Conservation (phyloP, 768 basidiomycete species). For the Pholiota molesta region DNA sequence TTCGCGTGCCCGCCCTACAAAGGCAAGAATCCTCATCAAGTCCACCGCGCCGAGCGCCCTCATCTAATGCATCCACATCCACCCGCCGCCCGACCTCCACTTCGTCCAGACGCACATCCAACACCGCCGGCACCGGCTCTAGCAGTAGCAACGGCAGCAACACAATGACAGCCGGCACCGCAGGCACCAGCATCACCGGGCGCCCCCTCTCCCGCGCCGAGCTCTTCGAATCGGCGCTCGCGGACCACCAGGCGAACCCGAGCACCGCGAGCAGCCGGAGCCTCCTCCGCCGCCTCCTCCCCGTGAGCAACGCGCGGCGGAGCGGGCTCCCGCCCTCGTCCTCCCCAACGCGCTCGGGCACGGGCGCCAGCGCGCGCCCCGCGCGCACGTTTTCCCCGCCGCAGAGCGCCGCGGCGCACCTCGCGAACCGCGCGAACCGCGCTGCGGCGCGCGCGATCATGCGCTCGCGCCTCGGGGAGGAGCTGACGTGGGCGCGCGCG, state of each 20-base stretch:
- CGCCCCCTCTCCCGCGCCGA: conserved; percentile 1
- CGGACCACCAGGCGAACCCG: not conserved
- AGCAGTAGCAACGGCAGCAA: not conserved
- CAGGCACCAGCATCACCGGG: not conserved
- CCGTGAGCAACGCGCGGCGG: conserved; percentile 8
- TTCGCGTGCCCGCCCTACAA: conserved; percentile 53
- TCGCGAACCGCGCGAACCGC: not conserved
- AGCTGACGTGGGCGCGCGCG: no score
- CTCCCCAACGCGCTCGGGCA: not conserved
- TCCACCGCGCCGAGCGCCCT: conserved; percentile 3
- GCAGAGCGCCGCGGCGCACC: not conserved
- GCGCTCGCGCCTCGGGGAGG: not conserved
- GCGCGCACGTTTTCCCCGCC: not conserved
- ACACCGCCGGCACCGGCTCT: not conserved
- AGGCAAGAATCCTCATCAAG: conserved; percentile 12
- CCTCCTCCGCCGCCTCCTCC: conserved; percentile 10
- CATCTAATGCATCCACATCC: not conserved
- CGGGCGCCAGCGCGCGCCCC: not conserved
- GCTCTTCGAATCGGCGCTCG: not conserved
- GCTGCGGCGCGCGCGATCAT: not conserved
- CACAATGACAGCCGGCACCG: not conserved
- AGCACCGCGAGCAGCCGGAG: not conserved
- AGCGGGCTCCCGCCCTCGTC: not conserved
- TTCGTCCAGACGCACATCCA: not conserved
- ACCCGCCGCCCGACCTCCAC: not conserved